Evolutionary conservation across 371 early-diverging fungal species (phyloP).

Genomic region (Dichotomocladium elegans): DNA sequence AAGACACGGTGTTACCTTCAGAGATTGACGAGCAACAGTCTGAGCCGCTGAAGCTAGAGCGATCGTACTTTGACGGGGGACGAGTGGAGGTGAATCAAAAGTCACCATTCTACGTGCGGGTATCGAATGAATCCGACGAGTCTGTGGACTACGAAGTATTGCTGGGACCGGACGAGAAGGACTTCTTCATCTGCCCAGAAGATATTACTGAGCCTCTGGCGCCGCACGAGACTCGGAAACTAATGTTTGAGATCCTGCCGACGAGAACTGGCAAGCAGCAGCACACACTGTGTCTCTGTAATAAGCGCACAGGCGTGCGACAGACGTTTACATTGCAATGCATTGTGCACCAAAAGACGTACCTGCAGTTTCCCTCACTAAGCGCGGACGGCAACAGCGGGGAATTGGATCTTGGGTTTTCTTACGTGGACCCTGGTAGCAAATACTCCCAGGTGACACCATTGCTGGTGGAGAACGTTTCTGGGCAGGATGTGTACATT

Average conservation of each 20-base stretch:
- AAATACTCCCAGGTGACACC: conserved; percentile 78
- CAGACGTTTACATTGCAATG: conserved; percentile 55
- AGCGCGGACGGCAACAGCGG: conserved; percentile 49
- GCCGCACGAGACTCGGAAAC: conserved; percentile 54
- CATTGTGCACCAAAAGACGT: conserved; percentile 53
- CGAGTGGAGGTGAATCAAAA: conserved; percentile 53
- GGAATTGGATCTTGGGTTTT: conserved; percentile 77
- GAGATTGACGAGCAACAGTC: conserved; percentile 3
- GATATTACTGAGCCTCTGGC: conserved; percentile 24
- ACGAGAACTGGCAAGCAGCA: conserved; percentile 50
- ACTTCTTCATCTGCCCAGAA: conserved; percentile 21
- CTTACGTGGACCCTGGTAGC: conserved; percentile 75
- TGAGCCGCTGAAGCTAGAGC: conserved; percentile 40
- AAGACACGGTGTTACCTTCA: not conserved
- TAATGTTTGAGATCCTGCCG: conserved; percentile 59
- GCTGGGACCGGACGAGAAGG: conserved; percentile 6
- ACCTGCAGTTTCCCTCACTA: conserved; percentile 64
- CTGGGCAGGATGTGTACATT: conserved; percentile 62
- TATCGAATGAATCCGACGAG: conserved; percentile 45
- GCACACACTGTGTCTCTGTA: conserved; percentile 46
- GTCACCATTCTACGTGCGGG: conserved; percentile 54
- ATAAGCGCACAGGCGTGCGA: conserved; percentile 22
- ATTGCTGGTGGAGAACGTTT: conserved; percentile 66
- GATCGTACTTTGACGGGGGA: conserved; percentile 55
- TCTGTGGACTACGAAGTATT: conserved; percentile 35